Percentiles rank a stretch among this genome's conserved stretches.
Conservation (phyloP, 352 stramenopile species). For the Blastocystis sp. region DNA sequence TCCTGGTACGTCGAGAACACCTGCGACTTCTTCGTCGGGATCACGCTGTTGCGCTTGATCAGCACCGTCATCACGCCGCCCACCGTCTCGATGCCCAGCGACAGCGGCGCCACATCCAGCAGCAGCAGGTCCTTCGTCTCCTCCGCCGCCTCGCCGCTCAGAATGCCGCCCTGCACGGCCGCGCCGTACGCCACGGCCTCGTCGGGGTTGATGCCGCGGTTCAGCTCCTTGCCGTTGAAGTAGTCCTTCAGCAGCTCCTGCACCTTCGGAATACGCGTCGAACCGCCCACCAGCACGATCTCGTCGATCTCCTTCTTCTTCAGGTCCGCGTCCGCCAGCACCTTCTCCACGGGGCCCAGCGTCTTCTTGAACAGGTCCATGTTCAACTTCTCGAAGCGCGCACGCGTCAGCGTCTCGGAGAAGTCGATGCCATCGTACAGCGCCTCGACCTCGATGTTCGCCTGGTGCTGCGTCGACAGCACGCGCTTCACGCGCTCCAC, state of each 20-base stretch:
- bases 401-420: slow-evolving; percentile 81
- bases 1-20: slow-evolving; percentile 98
- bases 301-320: slow-evolving; percentile 80
- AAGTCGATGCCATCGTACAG: slow-evolving; percentile 75
- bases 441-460: slow-evolving; percentile 88
- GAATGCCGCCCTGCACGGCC: too few relatives aligned
- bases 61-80: too few relatives aligned
- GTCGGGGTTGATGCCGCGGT: slow-evolving; percentile 88
- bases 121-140: slow-evolving; percentile 89
- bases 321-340: slow-evolving; percentile 76
- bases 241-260: slow-evolving; percentile 88
- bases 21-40: slow-evolving; percentile 97
- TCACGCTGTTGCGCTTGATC: slow-evolving; percentile 74
- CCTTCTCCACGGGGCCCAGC: slow-evolving; percentile 77
- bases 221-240: slow-evolving; percentile 92
- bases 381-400: slow-evolving; percentile 92
- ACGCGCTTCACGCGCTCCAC: slow-evolving; percentile 91
- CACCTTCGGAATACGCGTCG: slow-evolving; percentile 78
- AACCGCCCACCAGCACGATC: slow-evolving; percentile 87
- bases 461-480: slow-evolving; percentile 89
- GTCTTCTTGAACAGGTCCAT: slow-evolving; percentile 91
- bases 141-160: too few relatives aligned
- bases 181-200: too few relatives aligned
- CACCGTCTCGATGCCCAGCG: too few relatives aligned
- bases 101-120: slow-evolving; percentile 85